These are phyloP conservation scores for Globisporangium polare DNA, from an alignment of 352 stramenopile genomes.

Conservation along the genomic window DNA sequence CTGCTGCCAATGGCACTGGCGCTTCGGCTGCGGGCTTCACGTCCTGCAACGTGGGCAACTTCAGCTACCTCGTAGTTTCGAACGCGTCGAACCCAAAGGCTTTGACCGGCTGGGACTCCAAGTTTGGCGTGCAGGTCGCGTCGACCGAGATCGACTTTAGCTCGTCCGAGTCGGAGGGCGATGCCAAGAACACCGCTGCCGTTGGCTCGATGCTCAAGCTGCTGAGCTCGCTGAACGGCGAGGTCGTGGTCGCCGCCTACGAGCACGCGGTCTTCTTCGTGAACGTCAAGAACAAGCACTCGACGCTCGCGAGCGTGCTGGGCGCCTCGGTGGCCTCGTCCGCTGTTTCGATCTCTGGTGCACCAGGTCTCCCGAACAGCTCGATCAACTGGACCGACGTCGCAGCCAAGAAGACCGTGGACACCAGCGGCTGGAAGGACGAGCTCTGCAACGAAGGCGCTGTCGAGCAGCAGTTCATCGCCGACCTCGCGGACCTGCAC, in stretches of 20 bases:
- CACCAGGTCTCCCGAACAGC: conserved; percentile 38
- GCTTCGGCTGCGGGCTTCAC: conserved; percentile 32
- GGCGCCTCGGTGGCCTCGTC: conserved; percentile 27
- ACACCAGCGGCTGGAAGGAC: conserved; percentile 35
- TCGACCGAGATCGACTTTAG: conserved; percentile 39
- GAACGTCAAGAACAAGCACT: conserved; percentile 68
- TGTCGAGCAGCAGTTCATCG: conserved; percentile 50
- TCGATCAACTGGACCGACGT: conserved; percentile 43
- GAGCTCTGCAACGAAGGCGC: conserved; percentile 43
- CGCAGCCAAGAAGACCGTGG: conserved; percentile 17
- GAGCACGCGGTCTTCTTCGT: conserved; percentile 63
- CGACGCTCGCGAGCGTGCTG: conserved; percentile 65
- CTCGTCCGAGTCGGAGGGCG: conserved; percentile 19
- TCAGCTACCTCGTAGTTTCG: conserved; percentile 55
- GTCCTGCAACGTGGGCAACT: conserved; percentile 37
- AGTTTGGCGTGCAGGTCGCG: conserved; percentile 67
- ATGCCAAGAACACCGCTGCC: conserved; percentile 13
- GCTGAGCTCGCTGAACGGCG: conserved; percentile 45
- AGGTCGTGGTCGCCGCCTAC: conserved; percentile 57
- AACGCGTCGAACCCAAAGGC: conserved; percentile 29
- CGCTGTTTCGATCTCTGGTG: neutral
- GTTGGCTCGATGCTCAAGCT: conserved; percentile 48
- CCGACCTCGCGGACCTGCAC: conserved; percentile 38
- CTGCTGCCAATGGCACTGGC: neutral
- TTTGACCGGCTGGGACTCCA: conserved; percentile 64